Evolutionary conservation across 139 green algal species (phyloP), one percentile per base, ranked within the genome.

Genomic region (Penium margaritaceum): DNA sequence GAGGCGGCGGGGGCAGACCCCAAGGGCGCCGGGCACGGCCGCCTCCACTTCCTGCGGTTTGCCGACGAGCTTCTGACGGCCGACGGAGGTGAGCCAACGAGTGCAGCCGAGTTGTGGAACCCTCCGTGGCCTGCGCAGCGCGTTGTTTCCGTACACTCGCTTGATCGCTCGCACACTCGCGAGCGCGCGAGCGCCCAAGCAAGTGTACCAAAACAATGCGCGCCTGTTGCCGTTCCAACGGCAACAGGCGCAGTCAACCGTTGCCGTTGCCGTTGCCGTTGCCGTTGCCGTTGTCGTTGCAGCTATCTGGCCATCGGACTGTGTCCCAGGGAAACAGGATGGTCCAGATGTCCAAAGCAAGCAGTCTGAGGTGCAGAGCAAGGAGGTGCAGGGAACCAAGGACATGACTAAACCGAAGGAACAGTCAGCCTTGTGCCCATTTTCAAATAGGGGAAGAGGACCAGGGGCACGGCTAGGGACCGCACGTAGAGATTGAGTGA

Each of bases 11-110:
- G 53, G 3, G 55, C 64, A 41, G 32, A 67, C 2, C 27, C 58
- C 14, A n/a, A n/a, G n/a, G n/a, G n/a, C n/a, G 30, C n/a, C 4
- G 47, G 63, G 5, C 27, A 61, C 0, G 44, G 57, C 0, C 30
- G 61, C 2, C 62, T 92, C 24, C 76, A 87, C 43, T 91, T 77
- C 72, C 79, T 93, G 5, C 82, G 91, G 38, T 89, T 92, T 53
- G 83, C 82, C 54, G 53, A 88, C 5, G 70, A 63, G 33, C 38
- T 77, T 15, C 33, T 77, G n/a, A 39, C 36, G n/a, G 9, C 33
- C 1, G 60, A 77, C 7, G 63, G 36, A 46, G 32, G 33, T 66
- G 30, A n/a, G n/a, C 12, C 6, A n/a, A n/a, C 9, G 6, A 32
- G n/a, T 33, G n/a, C 54, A 9, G 19, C 12, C 12, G 54, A 63